A percentile compares a stretch with the other conserved stretches of the same genome.
Evolutionary conservation across 495 filamentous ascomycete genomes (phyloP).

Genomic region (Ascobolus immersus): DNA sequence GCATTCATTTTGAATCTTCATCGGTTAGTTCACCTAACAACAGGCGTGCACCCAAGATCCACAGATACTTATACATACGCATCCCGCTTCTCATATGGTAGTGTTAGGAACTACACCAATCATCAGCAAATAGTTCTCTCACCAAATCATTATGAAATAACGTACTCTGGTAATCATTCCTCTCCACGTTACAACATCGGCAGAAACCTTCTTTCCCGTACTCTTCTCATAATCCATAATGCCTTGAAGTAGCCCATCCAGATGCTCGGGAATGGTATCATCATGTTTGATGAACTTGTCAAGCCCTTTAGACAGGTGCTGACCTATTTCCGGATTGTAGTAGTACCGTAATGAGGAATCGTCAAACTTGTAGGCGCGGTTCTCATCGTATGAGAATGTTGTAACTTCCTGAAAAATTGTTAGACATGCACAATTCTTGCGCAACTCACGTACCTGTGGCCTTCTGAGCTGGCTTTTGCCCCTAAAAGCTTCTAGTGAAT

Average conservation of each 20-base stretch:
- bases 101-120: slow-evolving; percentile 43
- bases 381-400: slow-evolving; percentile 65
- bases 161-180: slow-evolving; percentile 94
- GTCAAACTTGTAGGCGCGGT: slow-evolving; percentile 50
- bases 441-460: too few species aligned
- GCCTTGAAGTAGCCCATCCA: slow-evolving; percentile 58
- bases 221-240: slow-evolving; percentile 46
- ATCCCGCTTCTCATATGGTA: slow-evolving; percentile 57
- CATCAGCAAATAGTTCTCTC: slow-evolving; percentile 2
- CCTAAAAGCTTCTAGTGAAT: too few species aligned
- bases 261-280: slow-evolving; percentile 57
- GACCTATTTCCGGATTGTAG: slow-evolving; percentile 46
- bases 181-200: slow-evolving; percentile 75
- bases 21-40: slow-evolving; percentile 3
- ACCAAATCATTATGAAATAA: neutral
- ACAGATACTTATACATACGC: slow-evolving; percentile 27
- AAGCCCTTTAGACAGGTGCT: slow-evolving; percentile 53
- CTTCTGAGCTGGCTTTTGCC: too few species aligned
- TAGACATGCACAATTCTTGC: too few species aligned
- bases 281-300: slow-evolving; percentile 65
- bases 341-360: slow-evolving; percentile 66
- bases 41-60: neutral
- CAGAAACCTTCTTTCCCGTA: slow-evolving; percentile 36
- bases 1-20: slow-evolving; percentile 86
- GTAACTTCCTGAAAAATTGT: too few species aligned